These are phyloP conservation scores for Potentilla sterilis DNA, from an alignment of 306 rosid genomes.

Conservation along the genomic window DNA sequence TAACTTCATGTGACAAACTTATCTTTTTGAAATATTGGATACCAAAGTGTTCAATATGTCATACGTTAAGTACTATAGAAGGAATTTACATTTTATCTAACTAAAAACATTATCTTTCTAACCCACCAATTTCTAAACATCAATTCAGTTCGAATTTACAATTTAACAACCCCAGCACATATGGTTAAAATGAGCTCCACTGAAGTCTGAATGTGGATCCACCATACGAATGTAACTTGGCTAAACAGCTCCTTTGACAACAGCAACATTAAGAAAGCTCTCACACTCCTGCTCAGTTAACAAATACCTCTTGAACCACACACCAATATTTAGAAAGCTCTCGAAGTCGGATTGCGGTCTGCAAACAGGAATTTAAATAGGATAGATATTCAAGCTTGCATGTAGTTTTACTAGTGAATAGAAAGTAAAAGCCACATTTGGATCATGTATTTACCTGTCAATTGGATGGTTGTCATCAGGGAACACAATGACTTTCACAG, in stretches of 20 bases:
- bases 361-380: slow-evolving; percentile 1
- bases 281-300: slow-evolving; percentile 37
- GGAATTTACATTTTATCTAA: too few species aligned
- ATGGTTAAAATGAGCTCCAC: too few species aligned
- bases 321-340: slow-evolving; percentile 78
- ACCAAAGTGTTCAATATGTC: too few species aligned
- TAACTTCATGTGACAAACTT: too few species aligned
- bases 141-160: too few species aligned
- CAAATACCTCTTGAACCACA: slow-evolving; percentile 80
- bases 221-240: too few species aligned
- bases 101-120: too few species aligned
- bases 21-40: too few species aligned
- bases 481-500: slow-evolving; percentile 63
- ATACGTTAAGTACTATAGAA: too few species aligned
- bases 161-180: too few species aligned
- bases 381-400: background rate
- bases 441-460: slow-evolving; percentile 53
- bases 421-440: slow-evolving; percentile 4
- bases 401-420: background rate
- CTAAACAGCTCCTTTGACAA: background rate
- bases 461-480: slow-evolving; percentile 73
- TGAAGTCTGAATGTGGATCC: too few species aligned
- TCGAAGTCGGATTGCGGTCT: slow-evolving; percentile 98
- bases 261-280: background rate
- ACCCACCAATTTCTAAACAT: too few species aligned